Evolutionary conservation across 257 asterid genomes (phyloP).

Genomic region (Penstemon newberryi): DNA sequence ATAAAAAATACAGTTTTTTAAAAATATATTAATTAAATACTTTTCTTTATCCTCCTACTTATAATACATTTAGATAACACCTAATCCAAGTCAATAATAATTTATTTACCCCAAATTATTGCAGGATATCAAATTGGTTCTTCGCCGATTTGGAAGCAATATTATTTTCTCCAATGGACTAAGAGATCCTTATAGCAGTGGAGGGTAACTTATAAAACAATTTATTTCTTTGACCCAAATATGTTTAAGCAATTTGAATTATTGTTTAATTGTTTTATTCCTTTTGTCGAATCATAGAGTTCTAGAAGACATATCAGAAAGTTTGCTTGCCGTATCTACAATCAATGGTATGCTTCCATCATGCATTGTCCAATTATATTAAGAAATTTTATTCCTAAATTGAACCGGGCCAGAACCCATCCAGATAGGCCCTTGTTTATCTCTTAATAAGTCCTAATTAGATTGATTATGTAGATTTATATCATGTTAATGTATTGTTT

Average conservation of each 20-base stretch:
- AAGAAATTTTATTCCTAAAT: too few relatives aligned
- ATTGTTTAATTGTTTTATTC: not conserved
- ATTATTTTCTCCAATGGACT: conserved; percentile 67
- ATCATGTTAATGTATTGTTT: not conserved
- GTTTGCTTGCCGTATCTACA: conserved; percentile 48
- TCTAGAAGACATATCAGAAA: conserved; percentile 44
- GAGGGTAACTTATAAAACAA: conserved; percentile 39
- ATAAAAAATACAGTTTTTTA: too few relatives aligned
- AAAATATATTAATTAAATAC: too few relatives aligned
- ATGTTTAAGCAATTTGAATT: too few relatives aligned
- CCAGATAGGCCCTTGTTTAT: too few relatives aligned
- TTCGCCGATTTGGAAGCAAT: conserved; percentile 54
- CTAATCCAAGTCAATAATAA: too few relatives aligned
- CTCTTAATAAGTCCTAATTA: too few relatives aligned
- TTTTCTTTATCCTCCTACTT: too few relatives aligned
- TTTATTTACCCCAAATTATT: not conserved
- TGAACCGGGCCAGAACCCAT: too few relatives aligned
- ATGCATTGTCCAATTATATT: too few relatives aligned
- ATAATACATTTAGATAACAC: too few relatives aligned
- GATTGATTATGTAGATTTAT: not conserved
- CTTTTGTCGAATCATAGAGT: conserved; percentile 30
- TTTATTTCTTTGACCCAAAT: not conserved
- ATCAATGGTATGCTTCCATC: conserved; percentile 40
- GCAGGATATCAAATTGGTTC: conserved; percentile 53
- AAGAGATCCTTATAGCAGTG: conserved; percentile 57